Evolutionary conservation across 1,284 basidiomycete genomes (phyloP).

Genomic region (Moesziomyces globuligerus): DNA sequence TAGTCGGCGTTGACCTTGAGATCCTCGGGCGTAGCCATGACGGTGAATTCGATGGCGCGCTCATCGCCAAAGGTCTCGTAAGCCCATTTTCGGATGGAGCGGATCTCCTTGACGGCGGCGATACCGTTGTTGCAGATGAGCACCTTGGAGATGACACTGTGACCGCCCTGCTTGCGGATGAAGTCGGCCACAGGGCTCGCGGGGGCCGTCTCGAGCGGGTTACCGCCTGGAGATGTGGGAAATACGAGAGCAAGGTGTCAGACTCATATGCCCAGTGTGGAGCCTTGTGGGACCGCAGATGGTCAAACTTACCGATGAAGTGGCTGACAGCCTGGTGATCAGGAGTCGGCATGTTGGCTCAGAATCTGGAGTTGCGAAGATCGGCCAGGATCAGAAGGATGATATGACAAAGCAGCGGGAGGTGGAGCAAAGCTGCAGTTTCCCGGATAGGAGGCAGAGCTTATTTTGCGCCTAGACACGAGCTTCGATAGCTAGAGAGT

Average conservation of each 20-base stretch:
- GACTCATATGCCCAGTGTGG: conserved; percentile 1
- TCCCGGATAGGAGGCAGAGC: background rate
- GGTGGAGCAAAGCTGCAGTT: background rate
- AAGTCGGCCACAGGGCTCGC: conserved; percentile 86
- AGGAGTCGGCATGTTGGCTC: conserved; percentile 44
- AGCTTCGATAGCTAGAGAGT: too few species aligned
- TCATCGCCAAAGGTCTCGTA: conserved; percentile 99
- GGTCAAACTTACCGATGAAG: conserved; percentile 59
- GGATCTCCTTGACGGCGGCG: conserved; percentile 98
- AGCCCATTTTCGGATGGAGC: conserved; percentile 98
- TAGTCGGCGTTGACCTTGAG: conserved; percentile 97
- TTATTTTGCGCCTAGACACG: background rate
- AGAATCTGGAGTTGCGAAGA: background rate
- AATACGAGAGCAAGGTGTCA: conserved; percentile 3
- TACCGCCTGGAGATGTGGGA: conserved; percentile 77
- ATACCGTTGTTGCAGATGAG: conserved; percentile 77
- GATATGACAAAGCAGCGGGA: background rate
- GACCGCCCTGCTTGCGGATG: conserved; percentile 89
- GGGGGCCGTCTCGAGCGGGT: conserved; percentile 84
- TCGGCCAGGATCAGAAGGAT: background rate
- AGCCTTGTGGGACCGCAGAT: background rate
- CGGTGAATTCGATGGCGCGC: conserved; percentile 95
- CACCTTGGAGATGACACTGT: conserved; percentile 98
- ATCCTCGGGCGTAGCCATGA: conserved; percentile 99
- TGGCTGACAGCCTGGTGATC: conserved; percentile 61